phyloP scores from a whole-genome alignment of 495 filamentous ascomycete species.

The Hamigera avellanea region DNA sequence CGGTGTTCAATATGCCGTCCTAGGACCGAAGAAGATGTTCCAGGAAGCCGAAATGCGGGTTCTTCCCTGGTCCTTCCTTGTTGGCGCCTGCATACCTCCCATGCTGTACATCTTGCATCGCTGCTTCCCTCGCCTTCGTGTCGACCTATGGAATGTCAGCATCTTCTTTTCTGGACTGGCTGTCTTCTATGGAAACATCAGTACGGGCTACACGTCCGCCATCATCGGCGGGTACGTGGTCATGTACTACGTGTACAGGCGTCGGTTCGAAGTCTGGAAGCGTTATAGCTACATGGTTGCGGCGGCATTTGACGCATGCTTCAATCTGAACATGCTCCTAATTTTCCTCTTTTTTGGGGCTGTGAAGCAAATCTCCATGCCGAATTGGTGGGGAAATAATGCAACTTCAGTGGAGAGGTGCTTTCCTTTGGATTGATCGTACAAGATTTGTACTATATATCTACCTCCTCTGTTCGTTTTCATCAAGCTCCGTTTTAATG shows the following conservation, averaged over 20 bases:
- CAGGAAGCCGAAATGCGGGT: constrained; percentile 32
- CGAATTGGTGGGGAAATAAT: constrained; percentile 46
- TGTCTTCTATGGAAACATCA: constrained; percentile 15
- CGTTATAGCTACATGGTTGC: constrained; percentile 45
- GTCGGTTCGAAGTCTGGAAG: constrained; percentile 43
- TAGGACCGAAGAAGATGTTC: constrained; percentile 44
- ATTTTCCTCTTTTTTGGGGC: constrained; percentile 44
- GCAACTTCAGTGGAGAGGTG: background rate
- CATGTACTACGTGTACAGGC: constrained; percentile 42
- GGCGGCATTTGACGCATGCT: constrained; percentile 46
- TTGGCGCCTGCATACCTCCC: constrained; percentile 36
- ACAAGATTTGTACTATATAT: constrained; percentile 1
- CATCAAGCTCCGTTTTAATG: too few relatives aligned
- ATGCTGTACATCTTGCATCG: constrained; percentile 37
- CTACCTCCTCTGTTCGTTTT: constrained; percentile 4
- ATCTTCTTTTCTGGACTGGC: background rate
- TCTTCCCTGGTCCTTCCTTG: constrained; percentile 45
- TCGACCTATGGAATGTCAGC: constrained; percentile 39
- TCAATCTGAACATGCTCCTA: constrained; percentile 44
- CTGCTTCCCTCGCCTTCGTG: constrained; percentile 34
- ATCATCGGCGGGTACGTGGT: constrained; percentile 45
- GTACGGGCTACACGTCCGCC: constrained; percentile 41
- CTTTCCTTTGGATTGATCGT: background rate
- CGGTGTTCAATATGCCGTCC: constrained; percentile 42
- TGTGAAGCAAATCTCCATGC: constrained; percentile 41